A percentile compares a stretch with the other conserved stretches of the same genome.
phyloP scores from a whole-genome alignment of 1,284 basidiomycete species.

The Cutaneotrichosporon cyanovorans region DNA sequence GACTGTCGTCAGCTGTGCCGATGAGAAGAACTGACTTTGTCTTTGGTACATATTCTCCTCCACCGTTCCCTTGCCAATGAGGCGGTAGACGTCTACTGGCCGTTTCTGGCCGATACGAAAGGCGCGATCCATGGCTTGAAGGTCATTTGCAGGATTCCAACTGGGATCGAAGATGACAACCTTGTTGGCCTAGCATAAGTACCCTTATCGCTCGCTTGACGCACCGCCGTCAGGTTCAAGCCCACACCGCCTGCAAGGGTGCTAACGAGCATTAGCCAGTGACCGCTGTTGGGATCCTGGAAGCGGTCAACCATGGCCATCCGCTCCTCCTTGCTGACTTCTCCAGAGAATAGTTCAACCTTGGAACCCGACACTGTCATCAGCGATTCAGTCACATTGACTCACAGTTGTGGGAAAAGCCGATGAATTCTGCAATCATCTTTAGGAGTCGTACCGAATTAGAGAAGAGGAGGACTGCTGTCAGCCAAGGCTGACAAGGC shows the following conservation, averaged over 20 bases:
- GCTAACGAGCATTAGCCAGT: slow-evolving; percentile 45
- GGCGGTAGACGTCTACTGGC: slow-evolving; percentile 50
- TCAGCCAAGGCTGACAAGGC: slow-evolving; percentile 5
- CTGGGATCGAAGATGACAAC: slow-evolving; percentile 48
- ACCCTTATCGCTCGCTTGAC: slow-evolving; percentile 3
- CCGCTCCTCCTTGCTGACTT: slow-evolving; percentile 40
- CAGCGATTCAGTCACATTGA: slow-evolving; percentile 29
- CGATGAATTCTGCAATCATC: slow-evolving; percentile 46
- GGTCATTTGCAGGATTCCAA: slow-evolving; percentile 46
- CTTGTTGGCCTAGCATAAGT: slow-evolving; percentile 40
- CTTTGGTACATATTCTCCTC: slow-evolving; percentile 48
- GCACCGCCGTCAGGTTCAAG: slow-evolving; percentile 40
- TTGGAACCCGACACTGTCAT: slow-evolving; percentile 32
- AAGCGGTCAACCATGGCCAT: slow-evolving; percentile 48
- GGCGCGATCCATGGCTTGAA: slow-evolving; percentile 49
- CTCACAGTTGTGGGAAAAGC: slow-evolving; percentile 31
- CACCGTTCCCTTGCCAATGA: slow-evolving; percentile 51
- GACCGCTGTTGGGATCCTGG: slow-evolving; percentile 41
- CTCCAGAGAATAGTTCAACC: slow-evolving; percentile 46
- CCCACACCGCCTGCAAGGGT: slow-evolving; percentile 41
- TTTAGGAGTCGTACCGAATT: slow-evolving; percentile 47
- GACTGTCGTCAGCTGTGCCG: slow-evolving; percentile 19
- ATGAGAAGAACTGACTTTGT: slow-evolving; percentile 31
- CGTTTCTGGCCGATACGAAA: slow-evolving; percentile 52
- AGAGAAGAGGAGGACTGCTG: slow-evolving; percentile 47